Percentiles rank a stretch among this genome's conserved stretches.
Evolutionary conservation across 306 rosid genomes (phyloP).

Genomic region (Canavalia ensiformis): DNA sequence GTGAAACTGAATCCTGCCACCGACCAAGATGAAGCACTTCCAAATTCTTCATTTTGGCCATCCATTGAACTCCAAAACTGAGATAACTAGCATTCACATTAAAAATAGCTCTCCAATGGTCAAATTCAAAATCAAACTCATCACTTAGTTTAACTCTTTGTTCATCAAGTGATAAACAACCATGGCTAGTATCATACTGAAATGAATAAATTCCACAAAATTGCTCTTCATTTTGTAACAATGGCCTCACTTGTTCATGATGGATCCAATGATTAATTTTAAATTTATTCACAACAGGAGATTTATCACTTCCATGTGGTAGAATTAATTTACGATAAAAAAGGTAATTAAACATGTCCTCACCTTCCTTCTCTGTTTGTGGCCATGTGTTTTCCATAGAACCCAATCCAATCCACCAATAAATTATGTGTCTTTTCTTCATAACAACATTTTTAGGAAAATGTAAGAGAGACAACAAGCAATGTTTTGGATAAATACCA

Average conservation of each 20-base stretch:
- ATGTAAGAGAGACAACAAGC: conserved; percentile 53
- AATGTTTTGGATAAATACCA: conserved; percentile 5
- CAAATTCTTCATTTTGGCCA: not conserved
- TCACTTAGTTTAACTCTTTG: not conserved
- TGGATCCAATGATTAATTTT: conserved; percentile 36
- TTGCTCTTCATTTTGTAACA: not conserved
- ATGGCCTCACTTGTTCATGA: not conserved
- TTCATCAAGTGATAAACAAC: not conserved
- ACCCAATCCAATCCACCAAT: conserved; percentile 64
- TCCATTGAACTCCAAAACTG: not conserved
- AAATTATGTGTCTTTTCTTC: conserved; percentile 48
- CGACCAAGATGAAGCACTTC: conserved; percentile 45
- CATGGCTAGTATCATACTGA: not conserved
- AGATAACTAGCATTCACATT: conserved; percentile 38
- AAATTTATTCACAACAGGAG: not conserved
- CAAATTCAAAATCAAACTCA: not conserved
- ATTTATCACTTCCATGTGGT: not conserved
- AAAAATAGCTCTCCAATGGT: conserved; percentile 34
- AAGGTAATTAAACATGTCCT: conserved; percentile 3
- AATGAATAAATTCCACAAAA: conserved; percentile 9
- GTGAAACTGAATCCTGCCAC: conserved; percentile 4
- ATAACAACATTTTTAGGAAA: conserved; percentile 55
- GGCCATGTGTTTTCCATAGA: not conserved
- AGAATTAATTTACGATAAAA: conserved; percentile 9
- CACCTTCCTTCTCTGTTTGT: conserved; percentile 36